Conservation (phyloP, 306 rosid genomes). For the Acacia acuminata region DNA sequence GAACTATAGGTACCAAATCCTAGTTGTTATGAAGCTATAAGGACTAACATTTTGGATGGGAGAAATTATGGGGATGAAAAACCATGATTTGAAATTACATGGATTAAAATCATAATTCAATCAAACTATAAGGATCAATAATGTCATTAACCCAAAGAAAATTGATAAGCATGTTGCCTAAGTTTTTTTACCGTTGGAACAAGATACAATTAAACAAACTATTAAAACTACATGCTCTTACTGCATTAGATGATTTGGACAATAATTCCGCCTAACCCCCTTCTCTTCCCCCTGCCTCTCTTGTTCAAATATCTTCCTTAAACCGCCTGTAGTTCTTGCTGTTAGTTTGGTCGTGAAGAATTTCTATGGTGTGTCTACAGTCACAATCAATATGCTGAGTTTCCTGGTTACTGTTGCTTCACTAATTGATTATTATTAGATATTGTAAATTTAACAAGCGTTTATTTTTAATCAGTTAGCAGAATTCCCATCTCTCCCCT, state of each 20-base stretch:
- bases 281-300: not conserved
- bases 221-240: not conserved
- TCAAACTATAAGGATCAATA: too few species aligned
- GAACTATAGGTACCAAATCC: too few species aligned
- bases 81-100: too few species aligned
- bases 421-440: not conserved
- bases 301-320: not conserved
- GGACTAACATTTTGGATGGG: too few species aligned
- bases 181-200: not conserved
- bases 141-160: not conserved
- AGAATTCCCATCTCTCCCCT: not conserved
- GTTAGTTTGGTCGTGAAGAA: constrained; percentile 12
- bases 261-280: constrained; percentile 2
- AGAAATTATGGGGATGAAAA: too few species aligned
- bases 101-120: too few species aligned
- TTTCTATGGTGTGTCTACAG: not conserved
- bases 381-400: not conserved
- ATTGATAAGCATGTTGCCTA: not conserved
- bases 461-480: not conserved
- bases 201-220: not conserved
- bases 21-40: too few species aligned
- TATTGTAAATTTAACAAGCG: not conserved
- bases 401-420: constrained; percentile 2
- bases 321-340: constrained; percentile 7
- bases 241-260: not conserved